Evolutionary conservation across 176 grass and related monocot genomes (phyloP).

Genomic region (Carex scoparia): DNA sequence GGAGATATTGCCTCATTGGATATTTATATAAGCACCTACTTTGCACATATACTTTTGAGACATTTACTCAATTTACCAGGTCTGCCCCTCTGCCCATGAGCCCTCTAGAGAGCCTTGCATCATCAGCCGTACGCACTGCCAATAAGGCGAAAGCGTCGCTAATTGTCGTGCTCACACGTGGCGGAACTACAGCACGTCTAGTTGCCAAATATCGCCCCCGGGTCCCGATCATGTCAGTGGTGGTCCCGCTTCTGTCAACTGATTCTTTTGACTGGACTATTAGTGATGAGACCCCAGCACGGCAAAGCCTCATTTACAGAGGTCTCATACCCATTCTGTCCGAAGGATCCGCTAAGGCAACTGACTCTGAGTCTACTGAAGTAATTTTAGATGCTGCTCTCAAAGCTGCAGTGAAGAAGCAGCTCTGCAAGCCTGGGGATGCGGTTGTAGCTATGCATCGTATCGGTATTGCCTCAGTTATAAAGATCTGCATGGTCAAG

Average conservation of each 20-base stretch:
- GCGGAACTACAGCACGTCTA: constrained; percentile 79
- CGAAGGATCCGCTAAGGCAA: constrained; percentile 86
- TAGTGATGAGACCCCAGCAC: constrained; percentile 65
- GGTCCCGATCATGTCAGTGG: constrained; percentile 81
- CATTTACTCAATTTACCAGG: constrained; percentile 16
- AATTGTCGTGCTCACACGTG: constrained; percentile 80
- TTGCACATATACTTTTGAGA: neutral
- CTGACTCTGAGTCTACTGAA: constrained; percentile 78
- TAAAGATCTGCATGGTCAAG: constrained; percentile 95
- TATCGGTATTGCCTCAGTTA: constrained; percentile 75
- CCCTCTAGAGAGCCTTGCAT: constrained; percentile 79
- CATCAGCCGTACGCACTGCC: constrained; percentile 77
- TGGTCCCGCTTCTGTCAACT: constrained; percentile 62
- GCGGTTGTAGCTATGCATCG: constrained; percentile 68
- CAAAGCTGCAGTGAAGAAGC: constrained; percentile 49
- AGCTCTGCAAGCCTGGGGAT: constrained; percentile 70
- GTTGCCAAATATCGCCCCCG: constrained; percentile 78
- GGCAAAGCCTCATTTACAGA: constrained; percentile 74
- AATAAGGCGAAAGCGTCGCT: constrained; percentile 69
- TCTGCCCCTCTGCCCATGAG: constrained; percentile 82
- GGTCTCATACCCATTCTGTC: constrained; percentile 68
- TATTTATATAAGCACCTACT: constrained; percentile 3
- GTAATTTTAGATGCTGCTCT: constrained; percentile 65
- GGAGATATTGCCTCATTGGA: neutral
- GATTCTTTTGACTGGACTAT: constrained; percentile 79